Percentiles rank a stretch among this genome's conserved stretches.
These are phyloP conservation scores for Coelastrella sp. DNA, from an alignment of 139 green algal species.

Conservation along the genomic window DNA sequence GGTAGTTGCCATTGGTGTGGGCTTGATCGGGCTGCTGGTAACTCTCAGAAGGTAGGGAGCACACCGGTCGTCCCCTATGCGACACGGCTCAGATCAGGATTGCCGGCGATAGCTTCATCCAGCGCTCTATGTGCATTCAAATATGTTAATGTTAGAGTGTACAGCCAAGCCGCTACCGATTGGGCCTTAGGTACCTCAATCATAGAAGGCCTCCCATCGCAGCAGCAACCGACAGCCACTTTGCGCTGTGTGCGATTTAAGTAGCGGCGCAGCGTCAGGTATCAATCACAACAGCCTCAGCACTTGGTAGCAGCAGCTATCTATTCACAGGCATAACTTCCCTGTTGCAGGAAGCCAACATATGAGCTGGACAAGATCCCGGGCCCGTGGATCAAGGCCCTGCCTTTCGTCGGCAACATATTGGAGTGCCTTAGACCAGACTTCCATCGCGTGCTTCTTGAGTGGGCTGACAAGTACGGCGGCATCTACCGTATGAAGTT, in stretches of 20 bases:
- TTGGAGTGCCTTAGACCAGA: conserved; percentile 61
- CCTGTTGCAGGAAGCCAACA: conserved; percentile 37
- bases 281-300: neutral
- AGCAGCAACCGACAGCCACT: neutral
- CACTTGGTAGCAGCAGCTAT: neutral
- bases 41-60: neutral
- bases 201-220: neutral
- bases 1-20: neutral
- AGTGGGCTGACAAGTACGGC: conserved; percentile 66
- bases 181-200: neutral
- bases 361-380: conserved; percentile 59
- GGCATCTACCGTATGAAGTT: conserved; percentile 59
- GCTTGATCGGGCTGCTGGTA: neutral
- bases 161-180: too few relatives aligned
- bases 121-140: neutral
- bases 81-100: neutral
- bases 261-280: too few relatives aligned
- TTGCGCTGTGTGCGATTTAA: neutral
- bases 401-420: conserved; percentile 68
- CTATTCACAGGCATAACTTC: neutral
- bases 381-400: conserved; percentile 56
- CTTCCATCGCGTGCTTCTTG: conserved; percentile 59
- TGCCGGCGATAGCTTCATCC: neutral
- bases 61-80: neutral
- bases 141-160: neutral